phyloP scores from a whole-genome alignment of 1,284 basidiomycete species.

The Sphagnurus paluster region DNA sequence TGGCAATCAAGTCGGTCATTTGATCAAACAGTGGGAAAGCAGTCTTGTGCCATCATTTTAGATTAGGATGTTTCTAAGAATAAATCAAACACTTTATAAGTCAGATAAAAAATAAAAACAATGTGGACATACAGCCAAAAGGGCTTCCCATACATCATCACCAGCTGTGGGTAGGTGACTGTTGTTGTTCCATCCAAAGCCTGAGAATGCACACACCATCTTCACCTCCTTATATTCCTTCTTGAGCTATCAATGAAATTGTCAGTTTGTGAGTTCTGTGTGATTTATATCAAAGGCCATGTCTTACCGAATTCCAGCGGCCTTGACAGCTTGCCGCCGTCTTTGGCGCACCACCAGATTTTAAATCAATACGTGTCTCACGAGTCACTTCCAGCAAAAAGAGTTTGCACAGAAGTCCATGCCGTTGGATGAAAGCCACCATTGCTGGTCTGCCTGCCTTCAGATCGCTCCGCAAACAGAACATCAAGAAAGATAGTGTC shows the following conservation, averaged over 20 bases:
- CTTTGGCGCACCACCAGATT: conserved; percentile 8
- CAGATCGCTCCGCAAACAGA: conserved; percentile 3
- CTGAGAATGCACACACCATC: conserved; percentile 4
- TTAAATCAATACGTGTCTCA: conserved; percentile 2
- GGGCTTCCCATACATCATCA: conserved; percentile 3
- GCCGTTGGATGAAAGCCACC: conserved; percentile 5
- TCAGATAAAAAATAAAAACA: not conserved
- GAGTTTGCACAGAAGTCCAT: conserved; percentile 1
- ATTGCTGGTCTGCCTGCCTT: conserved; percentile 11
- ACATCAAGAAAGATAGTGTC: conserved; percentile 7
- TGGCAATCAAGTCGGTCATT: conserved; percentile 15
- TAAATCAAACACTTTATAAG: not conserved
- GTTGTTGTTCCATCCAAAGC: conserved; percentile 12
- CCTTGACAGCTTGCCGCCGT: conserved; percentile 4
- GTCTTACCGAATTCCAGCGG: not conserved
- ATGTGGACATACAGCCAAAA: conserved; percentile 4
- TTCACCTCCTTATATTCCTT: conserved; percentile 11
- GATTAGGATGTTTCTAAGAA: conserved; percentile 6
- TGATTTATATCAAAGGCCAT: not conserved
- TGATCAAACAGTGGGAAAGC: conserved; percentile 9
- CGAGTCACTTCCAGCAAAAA: conserved; percentile 1
- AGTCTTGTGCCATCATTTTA: conserved; percentile 9
- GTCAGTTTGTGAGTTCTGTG: not conserved
- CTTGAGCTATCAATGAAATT: conserved; percentile 5
- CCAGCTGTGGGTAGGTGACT: conserved; percentile 1